Conservation (phyloP, 371 early-diverging fungal genomes). For the Gilbertella persicaria region DNA sequence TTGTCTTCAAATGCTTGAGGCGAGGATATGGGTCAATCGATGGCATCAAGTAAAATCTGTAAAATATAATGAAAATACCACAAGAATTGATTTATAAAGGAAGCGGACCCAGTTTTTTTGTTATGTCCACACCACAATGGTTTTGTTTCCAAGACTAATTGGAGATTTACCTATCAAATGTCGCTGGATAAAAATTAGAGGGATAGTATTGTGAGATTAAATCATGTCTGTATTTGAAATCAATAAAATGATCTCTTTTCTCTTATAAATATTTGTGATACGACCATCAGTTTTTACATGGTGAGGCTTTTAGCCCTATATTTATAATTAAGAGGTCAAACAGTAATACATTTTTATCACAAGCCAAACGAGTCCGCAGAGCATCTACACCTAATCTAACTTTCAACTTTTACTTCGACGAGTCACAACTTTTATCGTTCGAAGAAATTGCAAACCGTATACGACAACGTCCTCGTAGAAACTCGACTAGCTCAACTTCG, state of each 20-base stretch:
- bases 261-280: background rate
- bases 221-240: no score
- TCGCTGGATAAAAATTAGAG: no score
- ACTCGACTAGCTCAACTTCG: background rate
- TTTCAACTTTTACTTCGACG: background rate
- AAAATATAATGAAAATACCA: no score
- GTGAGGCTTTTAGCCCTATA: background rate
- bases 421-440: background rate
- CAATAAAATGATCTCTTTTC: slow-evolving; percentile 1
- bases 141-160: no score
- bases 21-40: no score
- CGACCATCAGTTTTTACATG: background rate
- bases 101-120: no score
- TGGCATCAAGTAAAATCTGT: no score
- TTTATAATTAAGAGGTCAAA: slow-evolving; percentile 1
- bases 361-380: background rate
- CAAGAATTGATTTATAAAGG: no score
- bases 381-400: background rate
- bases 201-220: no score
- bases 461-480: background rate
- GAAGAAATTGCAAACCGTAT: background rate
- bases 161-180: no score
- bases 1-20: no score
- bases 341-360: background rate
- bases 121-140: no score